Evolutionary conservation across 805 yeast species (phyloP).

Genomic region (Middelhovenomyces tepae): DNA sequence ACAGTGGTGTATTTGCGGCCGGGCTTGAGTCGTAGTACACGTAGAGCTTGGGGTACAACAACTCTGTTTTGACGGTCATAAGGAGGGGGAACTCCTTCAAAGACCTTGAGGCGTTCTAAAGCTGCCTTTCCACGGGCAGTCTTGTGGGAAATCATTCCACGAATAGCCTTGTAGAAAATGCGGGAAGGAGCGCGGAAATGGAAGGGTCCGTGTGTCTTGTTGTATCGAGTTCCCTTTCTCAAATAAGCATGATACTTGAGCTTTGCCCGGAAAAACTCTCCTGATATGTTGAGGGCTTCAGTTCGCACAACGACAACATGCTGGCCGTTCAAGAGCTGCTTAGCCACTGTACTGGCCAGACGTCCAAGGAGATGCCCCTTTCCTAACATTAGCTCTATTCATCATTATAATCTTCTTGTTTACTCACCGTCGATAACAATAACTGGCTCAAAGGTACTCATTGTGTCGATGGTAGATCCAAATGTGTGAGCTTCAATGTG

Average conservation of each 20-base stretch:
- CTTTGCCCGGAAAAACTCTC: constrained; percentile 99
- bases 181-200: constrained; percentile 99
- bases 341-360: constrained; percentile 97
- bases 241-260: constrained; percentile 99
- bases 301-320: constrained; percentile 95
- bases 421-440: constrained; percentile 92
- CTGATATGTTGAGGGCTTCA: constrained; percentile 96
- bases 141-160: constrained; percentile 99
- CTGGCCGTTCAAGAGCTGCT: constrained; percentile 97
- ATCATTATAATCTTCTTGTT: constrained; percentile 1
- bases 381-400: constrained; percentile 31
- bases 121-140: constrained; percentile 99
- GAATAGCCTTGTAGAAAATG: constrained; percentile 98
- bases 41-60: constrained; percentile 98
- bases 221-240: constrained; percentile 98
- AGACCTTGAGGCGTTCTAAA: constrained; percentile 97
- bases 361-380: constrained; percentile 99
- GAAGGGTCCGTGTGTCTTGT: constrained; percentile 99
- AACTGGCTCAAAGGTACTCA: constrained; percentile 90
- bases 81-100: constrained; percentile 99
- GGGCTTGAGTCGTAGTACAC: constrained; percentile 98
- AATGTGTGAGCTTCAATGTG: too few species aligned
- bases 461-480: constrained; percentile 30
- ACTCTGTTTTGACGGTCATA: constrained; percentile 99
- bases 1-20: constrained; percentile 99